Percentiles rank a stretch among this genome's conserved stretches.
phyloP scores from a whole-genome alignment of 306 rosid genomes.

The Abrus precatorius region DNA sequence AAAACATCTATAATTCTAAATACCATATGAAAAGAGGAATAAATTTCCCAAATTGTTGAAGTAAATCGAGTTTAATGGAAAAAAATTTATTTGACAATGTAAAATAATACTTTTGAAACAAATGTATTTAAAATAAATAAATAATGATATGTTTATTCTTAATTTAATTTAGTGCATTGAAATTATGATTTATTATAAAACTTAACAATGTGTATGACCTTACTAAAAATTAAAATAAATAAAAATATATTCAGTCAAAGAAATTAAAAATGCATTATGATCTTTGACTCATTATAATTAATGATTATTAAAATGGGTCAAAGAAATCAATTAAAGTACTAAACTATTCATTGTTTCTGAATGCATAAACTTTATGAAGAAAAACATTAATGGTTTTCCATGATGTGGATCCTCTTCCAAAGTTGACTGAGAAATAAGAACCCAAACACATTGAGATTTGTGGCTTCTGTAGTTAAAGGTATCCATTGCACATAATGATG shows the following conservation, averaged over 20 bases:
- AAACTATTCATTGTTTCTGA: too few relatives aligned
- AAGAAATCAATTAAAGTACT: too few relatives aligned
- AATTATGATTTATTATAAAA: not conserved
- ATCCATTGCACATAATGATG: slow-evolving; percentile 45
- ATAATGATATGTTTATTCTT: not conserved
- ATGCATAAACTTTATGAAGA: too few relatives aligned
- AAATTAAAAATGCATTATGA: too few relatives aligned
- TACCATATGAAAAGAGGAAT: not conserved
- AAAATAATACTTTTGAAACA: not conserved
- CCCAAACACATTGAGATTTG: not conserved
- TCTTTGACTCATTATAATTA: too few relatives aligned
- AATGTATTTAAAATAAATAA: too few relatives aligned
- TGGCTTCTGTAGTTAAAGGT: not conserved
- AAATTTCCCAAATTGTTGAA: not conserved
- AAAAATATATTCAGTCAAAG: too few relatives aligned
- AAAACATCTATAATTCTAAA: not conserved
- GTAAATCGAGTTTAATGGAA: not conserved
- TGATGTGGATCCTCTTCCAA: too few relatives aligned
- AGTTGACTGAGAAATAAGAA: not conserved
- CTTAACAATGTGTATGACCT: not conserved
- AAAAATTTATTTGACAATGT: not conserved
- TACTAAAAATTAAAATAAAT: too few relatives aligned
- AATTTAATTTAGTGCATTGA: not conserved
- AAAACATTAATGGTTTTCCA: too few relatives aligned
- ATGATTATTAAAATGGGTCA: too few relatives aligned